Evolutionary conservation across 1,284 basidiomycete species (phyloP).

Genomic region (Papiliotrema fonsecae): DNA sequence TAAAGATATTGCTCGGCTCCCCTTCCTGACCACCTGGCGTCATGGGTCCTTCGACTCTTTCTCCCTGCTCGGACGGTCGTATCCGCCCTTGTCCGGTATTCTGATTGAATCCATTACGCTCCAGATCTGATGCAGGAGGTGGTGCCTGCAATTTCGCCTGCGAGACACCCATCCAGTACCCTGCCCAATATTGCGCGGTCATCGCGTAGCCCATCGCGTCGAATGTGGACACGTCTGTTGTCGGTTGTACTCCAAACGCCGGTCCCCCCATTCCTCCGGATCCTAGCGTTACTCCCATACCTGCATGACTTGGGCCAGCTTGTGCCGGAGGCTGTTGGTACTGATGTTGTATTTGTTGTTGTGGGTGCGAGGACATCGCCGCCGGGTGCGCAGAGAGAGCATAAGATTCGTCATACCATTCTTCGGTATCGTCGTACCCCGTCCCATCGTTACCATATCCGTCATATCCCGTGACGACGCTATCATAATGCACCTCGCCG

Average conservation of each 20-base stretch:
- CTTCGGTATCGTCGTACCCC: slow-evolving; percentile 3
- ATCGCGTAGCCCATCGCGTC: slow-evolving; percentile 39
- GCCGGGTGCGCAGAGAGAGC: no score
- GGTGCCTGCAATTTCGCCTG: slow-evolving; percentile 9
- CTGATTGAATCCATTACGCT: no score
- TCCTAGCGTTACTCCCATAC: background rate
- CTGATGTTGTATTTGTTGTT: no score
- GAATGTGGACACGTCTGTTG: slow-evolving; percentile 13
- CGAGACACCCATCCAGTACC: slow-evolving; percentile 46
- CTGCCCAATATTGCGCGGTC: slow-evolving; percentile 45
- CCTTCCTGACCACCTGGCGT: no score
- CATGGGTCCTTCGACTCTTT: background rate
- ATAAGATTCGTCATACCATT: slow-evolving; percentile 5
- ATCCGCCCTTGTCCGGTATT: background rate
- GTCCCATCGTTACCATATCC: slow-evolving; percentile 8
- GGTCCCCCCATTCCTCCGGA: slow-evolving; percentile 3
- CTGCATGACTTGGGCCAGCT: no score
- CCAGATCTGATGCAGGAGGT: background rate
- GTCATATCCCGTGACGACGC: background rate
- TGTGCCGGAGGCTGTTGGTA: no score
- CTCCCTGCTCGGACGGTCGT: background rate
- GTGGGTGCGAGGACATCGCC: no score
- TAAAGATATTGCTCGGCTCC: slow-evolving; percentile 4
- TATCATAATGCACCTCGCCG: background rate
- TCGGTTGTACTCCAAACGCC: slow-evolving; percentile 10